Evolutionary conservation across 2,329 filamentous ascomycete species (phyloP).

Genomic region (Tricladium varicosporioides): DNA sequence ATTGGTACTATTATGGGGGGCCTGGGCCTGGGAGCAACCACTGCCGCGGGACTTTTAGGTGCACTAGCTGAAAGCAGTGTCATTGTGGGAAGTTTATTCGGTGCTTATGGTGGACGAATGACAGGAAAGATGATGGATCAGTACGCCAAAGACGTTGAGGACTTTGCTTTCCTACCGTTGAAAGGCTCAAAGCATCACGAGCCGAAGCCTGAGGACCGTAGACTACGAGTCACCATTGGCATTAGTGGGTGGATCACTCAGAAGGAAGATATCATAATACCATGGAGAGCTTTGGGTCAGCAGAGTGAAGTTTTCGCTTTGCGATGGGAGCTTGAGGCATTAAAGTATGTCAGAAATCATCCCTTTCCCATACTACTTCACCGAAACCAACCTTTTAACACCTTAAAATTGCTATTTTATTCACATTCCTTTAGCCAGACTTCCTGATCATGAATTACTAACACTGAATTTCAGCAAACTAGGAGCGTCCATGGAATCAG

Average conservation of each 20-base stretch:
- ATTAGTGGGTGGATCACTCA: slow-evolving; percentile 79
- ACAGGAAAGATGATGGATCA: slow-evolving; percentile 82
- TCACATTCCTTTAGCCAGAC: too few relatives aligned
- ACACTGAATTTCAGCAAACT: slow-evolving; percentile 51
- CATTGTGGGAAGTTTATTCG: slow-evolving; percentile 81
- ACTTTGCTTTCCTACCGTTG: slow-evolving; percentile 83
- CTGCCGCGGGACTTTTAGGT: slow-evolving; percentile 76
- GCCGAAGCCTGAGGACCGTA: slow-evolving; percentile 56
- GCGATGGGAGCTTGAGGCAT: slow-evolving; percentile 76
- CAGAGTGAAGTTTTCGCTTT: slow-evolving; percentile 79
- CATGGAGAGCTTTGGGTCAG: slow-evolving; percentile 74
- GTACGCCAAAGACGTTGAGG: slow-evolving; percentile 82
- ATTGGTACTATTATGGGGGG: slow-evolving; percentile 78
- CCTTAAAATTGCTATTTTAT: too few relatives aligned
- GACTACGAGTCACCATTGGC: slow-evolving; percentile 78
- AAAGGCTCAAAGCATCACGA: slow-evolving; percentile 47
- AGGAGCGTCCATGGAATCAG: slow-evolving; percentile 71
- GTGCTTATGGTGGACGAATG: slow-evolving; percentile 84
- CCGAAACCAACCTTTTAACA: too few relatives aligned
- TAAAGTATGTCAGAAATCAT: slow-evolving; percentile 43
- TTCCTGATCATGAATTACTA: background rate
- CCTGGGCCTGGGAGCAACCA: slow-evolving; percentile 68
- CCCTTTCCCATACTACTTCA: too few relatives aligned
- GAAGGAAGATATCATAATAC: slow-evolving; percentile 68
- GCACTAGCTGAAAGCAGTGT: slow-evolving; percentile 76